A percentile compares a stretch with the other conserved stretches of the same genome.
Evolutionary conservation across 192 early-diverging fungal species (phyloP).

Genomic region (Backusella australiensis): DNA sequence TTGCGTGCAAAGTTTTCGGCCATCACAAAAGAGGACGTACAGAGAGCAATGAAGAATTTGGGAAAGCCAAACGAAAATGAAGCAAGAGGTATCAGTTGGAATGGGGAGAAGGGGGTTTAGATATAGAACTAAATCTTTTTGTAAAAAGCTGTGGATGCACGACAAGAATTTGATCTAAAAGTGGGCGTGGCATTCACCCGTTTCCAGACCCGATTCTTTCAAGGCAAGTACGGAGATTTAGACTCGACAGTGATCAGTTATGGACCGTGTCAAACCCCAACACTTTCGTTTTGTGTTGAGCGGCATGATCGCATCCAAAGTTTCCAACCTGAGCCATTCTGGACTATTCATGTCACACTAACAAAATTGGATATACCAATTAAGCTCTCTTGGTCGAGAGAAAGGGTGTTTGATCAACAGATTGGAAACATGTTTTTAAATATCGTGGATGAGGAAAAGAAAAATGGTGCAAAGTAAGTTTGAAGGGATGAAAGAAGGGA

Average conservation of each 20-base stretch:
- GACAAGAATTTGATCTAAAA: conserved; percentile 53
- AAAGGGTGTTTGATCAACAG: conserved; percentile 44
- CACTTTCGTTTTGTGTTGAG: conserved; percentile 49
- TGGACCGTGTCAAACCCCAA: conserved; percentile 54
- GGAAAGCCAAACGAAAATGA: conserved; percentile 50
- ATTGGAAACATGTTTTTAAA: conserved; percentile 34
- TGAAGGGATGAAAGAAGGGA: not conserved
- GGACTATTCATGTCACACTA: conserved; percentile 35
- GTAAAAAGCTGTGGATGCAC: conserved; percentile 45
- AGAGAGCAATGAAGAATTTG: conserved; percentile 47
- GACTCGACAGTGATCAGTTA: conserved; percentile 48
- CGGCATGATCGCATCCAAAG: conserved; percentile 56
- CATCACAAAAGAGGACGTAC: conserved; percentile 40
- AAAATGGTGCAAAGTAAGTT: conserved; percentile 40
- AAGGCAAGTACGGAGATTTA: conserved; percentile 54
- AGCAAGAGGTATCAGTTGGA: conserved; percentile 31
- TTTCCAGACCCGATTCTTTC: conserved; percentile 54
- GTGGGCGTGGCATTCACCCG: conserved; percentile 42
- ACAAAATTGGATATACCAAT: conserved; percentile 12
- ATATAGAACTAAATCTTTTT: not conserved
- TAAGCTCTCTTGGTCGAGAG: conserved; percentile 26
- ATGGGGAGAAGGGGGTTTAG: not conserved
- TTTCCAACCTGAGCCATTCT: conserved; percentile 49
- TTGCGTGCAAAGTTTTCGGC: conserved; percentile 38
- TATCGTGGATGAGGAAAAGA: conserved; percentile 26